Percentiles rank a stretch among this genome's conserved stretches.
These are phyloP conservation scores for Skeletonema menzelii DNA, from an alignment of 108 stramenopile genomes.

Conservation along the genomic window DNA sequence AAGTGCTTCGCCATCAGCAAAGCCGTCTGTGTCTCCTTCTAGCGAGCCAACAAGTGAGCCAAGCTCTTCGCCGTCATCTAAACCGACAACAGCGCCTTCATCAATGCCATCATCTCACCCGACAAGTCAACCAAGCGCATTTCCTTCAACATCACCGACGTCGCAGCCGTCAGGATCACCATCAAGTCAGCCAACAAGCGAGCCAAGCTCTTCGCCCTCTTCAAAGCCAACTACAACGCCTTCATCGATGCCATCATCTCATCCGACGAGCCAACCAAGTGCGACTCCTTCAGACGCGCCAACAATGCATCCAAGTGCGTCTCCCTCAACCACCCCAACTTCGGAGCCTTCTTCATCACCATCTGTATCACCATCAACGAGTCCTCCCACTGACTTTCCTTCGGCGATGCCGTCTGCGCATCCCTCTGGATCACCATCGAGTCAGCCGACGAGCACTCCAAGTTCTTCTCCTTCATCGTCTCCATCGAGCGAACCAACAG, in stretches of 20 bases:
- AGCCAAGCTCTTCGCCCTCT: neutral
- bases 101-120: neutral
- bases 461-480: slow-evolving; percentile 1
- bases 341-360: slow-evolving; percentile 2
- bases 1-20: neutral
- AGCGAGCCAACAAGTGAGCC: neutral
- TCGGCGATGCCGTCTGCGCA: neutral
- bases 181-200: neutral
- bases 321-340: slow-evolving; percentile 1
- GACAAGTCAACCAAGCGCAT: neutral
- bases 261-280: neutral
- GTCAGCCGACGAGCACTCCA: neutral
- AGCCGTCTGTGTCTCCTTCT: neutral
- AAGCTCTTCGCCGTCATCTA: too few species aligned
- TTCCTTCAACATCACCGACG: neutral
- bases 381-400: slow-evolving; percentile 4
- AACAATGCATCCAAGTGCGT: neutral
- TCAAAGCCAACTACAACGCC: slow-evolving; percentile 1
- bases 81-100: slow-evolving; percentile 1
- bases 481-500: neutral
- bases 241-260: neutral
- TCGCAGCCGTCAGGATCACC: neutral
- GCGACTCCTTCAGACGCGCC: neutral
- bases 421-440: neutral
- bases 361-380: slow-evolving; percentile 9